These are phyloP conservation scores for Microglena sp. DNA, from an alignment of 139 green algal species.

Conservation along the genomic window DNA sequence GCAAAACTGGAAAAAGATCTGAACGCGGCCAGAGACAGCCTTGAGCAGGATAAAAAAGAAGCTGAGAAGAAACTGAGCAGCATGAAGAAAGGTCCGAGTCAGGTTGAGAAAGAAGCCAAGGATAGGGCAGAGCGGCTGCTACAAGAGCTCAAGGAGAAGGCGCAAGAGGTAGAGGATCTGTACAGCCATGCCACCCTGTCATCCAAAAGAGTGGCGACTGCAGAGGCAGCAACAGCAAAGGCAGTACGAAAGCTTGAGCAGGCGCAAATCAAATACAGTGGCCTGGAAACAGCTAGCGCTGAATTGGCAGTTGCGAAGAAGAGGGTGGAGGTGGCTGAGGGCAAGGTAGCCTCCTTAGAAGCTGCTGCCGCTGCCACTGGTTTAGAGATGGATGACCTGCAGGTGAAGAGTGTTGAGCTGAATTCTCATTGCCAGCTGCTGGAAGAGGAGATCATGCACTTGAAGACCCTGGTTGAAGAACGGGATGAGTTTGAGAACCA, in stretches of 20 bases:
- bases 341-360: not conserved
- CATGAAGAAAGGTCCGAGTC: too few relatives aligned
- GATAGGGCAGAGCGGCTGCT: not conserved
- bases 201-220: too few relatives aligned
- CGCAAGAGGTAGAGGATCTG: not conserved
- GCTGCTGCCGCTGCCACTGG: not conserved
- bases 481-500: not conserved
- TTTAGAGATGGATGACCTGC: not conserved
- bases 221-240: too few relatives aligned
- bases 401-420: not conserved
- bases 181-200: not conserved
- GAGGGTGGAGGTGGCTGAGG: conserved; percentile 3
- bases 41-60: too few relatives aligned
- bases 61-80: too few relatives aligned
- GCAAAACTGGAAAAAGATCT: too few relatives aligned
- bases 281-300: not conserved
- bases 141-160: not conserved
- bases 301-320: not conserved
- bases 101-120: conserved; percentile 1
- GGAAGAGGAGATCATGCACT: not conserved
- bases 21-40: too few relatives aligned
- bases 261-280: not conserved
- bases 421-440: not conserved
- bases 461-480: not conserved
- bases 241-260: too few relatives aligned